Conservation (phyloP, 768 basidiomycete genomes). For the Mycena albidolilacea region DNA sequence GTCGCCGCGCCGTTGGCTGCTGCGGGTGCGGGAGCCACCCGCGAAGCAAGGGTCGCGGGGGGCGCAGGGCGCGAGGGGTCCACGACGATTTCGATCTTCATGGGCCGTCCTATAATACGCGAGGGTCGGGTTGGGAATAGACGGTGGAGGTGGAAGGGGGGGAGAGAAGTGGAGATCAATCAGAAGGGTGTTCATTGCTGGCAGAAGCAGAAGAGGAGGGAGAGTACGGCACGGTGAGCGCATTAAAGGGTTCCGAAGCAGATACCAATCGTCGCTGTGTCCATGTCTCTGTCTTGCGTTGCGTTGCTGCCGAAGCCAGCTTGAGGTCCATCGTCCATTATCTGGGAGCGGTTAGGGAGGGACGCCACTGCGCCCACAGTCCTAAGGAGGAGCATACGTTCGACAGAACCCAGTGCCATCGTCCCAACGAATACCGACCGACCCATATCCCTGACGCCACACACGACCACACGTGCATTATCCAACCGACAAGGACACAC, state of each 20-base stretch:
- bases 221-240: slow-evolving; percentile 55
- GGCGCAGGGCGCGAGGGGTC: slow-evolving; percentile 83
- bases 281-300: slow-evolving; percentile 34
- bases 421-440: background rate
- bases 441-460: slow-evolving; percentile 9
- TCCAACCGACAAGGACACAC: background rate
- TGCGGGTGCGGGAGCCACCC: slow-evolving; percentile 84
- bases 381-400: slow-evolving; percentile 43
- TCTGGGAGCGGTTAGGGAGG: slow-evolving; percentile 50
- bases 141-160: slow-evolving; percentile 53
- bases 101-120: slow-evolving; percentile 84
- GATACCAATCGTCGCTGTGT: slow-evolving; percentile 50
- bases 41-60: slow-evolving; percentile 77
- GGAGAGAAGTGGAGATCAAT: slow-evolving; percentile 58
- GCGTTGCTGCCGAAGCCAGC: background rate
- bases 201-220: slow-evolving; percentile 56
- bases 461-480: slow-evolving; percentile 1
- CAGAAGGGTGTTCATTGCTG: slow-evolving; percentile 63
- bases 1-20: slow-evolving; percentile 53
- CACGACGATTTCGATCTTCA: slow-evolving; percentile 98
- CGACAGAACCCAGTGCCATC: slow-evolving; percentile 8
- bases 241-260: slow-evolving; percentile 37
- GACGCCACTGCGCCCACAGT: slow-evolving; percentile 33
- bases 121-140: slow-evolving; percentile 45
- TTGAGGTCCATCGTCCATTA: slow-evolving; percentile 23